These are phyloP conservation scores for Mitragyna speciosa DNA, from an alignment of 257 asterid species.

Conservation along the genomic window DNA sequence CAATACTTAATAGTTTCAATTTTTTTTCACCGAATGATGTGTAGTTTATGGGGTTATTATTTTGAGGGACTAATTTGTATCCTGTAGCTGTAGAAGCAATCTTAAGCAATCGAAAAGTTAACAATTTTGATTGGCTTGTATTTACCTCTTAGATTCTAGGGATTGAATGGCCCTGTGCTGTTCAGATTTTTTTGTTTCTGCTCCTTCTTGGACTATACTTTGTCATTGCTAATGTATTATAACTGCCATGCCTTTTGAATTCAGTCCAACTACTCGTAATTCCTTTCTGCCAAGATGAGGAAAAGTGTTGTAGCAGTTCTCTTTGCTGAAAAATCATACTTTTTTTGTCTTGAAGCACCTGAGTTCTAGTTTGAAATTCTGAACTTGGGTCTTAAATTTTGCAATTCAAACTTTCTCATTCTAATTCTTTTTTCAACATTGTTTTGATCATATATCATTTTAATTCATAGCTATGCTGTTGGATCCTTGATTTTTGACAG, in stretches of 20 bases:
- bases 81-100: neutral
- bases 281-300: neutral
- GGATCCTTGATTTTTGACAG: conserved; percentile 25
- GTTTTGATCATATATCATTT: too few species aligned
- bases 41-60: neutral
- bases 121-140: neutral
- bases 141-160: neutral
- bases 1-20: too few species aligned
- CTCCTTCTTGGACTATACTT: neutral
- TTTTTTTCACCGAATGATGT: neutral
- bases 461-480: neutral
- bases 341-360: conserved; percentile 3
- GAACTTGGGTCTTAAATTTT: neutral
- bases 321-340: neutral
- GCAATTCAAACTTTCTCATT: neutral
- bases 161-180: neutral
- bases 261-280: neutral
- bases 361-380: neutral
- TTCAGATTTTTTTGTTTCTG: neutral
- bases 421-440: neutral
- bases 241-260: neutral
- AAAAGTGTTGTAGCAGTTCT: neutral
- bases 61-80: too few species aligned
- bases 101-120: neutral
- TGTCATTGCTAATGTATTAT: neutral